phyloP scores from a whole-genome alignment of 2,329 filamentous ascomycete genomes.

The Fusarium miscanthi region DNA sequence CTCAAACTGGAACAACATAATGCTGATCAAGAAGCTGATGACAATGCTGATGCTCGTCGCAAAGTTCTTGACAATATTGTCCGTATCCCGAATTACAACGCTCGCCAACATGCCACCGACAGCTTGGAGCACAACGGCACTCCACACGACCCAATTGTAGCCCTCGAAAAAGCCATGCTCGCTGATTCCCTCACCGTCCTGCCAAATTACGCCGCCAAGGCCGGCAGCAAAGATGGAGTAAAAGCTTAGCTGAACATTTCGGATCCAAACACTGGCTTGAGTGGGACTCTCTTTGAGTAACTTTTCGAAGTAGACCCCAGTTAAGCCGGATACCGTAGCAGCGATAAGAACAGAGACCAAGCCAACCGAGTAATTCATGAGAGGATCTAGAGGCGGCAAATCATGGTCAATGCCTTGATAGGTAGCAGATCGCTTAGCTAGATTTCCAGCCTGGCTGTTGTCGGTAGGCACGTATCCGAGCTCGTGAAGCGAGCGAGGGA shows the following conservation, averaged over 20 bases:
- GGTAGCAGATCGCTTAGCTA: constrained; percentile 75
- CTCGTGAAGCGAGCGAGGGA: constrained; percentile 83
- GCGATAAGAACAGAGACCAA: constrained; percentile 81
- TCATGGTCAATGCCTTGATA: constrained; percentile 86
- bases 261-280: constrained; percentile 86
- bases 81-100: constrained; percentile 55
- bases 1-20: constrained; percentile 85
- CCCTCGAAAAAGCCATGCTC: constrained; percentile 92
- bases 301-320: constrained; percentile 90
- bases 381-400: constrained; percentile 57
- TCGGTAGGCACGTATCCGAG: constrained; percentile 65
- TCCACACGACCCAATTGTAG: constrained; percentile 93
- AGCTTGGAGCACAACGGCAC: constrained; percentile 84
- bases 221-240: constrained; percentile 93
- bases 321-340: constrained; percentile 83
- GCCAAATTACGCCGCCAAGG: constrained; percentile 85
- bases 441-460: constrained; percentile 25
- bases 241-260: constrained; percentile 93
- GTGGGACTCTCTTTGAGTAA: constrained; percentile 86
- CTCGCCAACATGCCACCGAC: constrained; percentile 82
- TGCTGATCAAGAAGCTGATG: constrained; percentile 84
- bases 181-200: constrained; percentile 85
- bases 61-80: constrained; percentile 92
- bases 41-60: constrained; percentile 93
- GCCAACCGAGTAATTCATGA: constrained; percentile 83